Base-by-base conservation (phyloP, 2,329 filamentous ascomycete genomes). In the Pseudogymnoascus destructans region DNA sequence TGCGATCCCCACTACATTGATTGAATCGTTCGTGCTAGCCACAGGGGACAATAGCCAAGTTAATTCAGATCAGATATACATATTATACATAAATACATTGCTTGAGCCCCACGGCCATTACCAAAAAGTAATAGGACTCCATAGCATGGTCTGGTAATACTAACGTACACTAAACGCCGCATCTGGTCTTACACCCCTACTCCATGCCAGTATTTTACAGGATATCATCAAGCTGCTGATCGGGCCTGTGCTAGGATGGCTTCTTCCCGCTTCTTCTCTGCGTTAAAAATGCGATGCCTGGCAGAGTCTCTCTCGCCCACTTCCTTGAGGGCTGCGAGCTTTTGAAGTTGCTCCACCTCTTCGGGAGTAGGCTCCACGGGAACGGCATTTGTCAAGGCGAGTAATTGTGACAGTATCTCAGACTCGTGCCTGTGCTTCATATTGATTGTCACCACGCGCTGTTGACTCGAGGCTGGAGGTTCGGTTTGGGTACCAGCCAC, bases 391-490 rank as follows among this genome's bases (percentile, higher is more conserved):
- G 85, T 87, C 69, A 82, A 75, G 59, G 73, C 72, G 36, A 89
- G 68, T 57, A 91, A 75, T 59, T 80, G 76, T 55, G 76, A 71
- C 15, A 89, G 72, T 61, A 91, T 90, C 33, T 80, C 74, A 2
- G 75, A 73, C 42, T 81, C 82, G 60, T 75, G 74, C 64, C 79
- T 76, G 66, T 79, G 70, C 68, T 82, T 83, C 78, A 90, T 86
- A 63, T 85, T 77, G 64, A 85, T 78, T 1, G 60, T 61, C 52
- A 74, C 70, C 55, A 71, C 75, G 70, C 82, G 79, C 59, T 73
- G 72, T 32, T 52, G 25, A 32, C 17, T 30, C 15, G 46, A 52
- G 46, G 46, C 32, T 52, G 46, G 30, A 52, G 46, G 25, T 55
- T 74, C 69, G 33, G 71, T 72, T 1, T 79, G 75, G 10, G 72